Evolutionary conservation across 2,329 filamentous ascomycete genomes (phyloP).

Genomic region (Penicillium concentricum): DNA sequence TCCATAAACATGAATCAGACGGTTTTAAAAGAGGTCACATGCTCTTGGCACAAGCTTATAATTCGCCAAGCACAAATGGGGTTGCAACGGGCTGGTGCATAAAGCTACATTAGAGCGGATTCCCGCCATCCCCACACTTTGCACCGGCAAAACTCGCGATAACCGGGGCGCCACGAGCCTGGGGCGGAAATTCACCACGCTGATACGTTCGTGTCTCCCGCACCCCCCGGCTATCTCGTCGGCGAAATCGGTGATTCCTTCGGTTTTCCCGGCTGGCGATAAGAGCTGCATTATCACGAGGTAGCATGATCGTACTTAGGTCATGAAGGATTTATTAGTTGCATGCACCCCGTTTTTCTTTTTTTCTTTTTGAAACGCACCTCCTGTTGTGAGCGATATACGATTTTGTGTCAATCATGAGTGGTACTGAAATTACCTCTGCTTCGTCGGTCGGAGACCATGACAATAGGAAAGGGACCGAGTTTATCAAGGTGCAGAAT

Average conservation of each 20-base stretch:
- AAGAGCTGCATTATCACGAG: not conserved
- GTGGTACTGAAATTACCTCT: not conserved
- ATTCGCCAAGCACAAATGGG: not conserved
- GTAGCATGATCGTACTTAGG: not conserved
- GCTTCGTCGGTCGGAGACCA: not conserved
- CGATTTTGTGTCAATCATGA: not conserved
- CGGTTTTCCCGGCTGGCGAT: not conserved
- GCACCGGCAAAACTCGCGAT: not conserved
- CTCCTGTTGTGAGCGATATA: not conserved
- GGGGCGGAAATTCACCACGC: not conserved
- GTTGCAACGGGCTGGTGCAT: not conserved
- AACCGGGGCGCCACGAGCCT: not conserved
- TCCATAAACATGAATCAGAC: not conserved
- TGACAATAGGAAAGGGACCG: not conserved
- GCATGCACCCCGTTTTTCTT: not conserved
- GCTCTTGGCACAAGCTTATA: not conserved
- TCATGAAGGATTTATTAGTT: not conserved
- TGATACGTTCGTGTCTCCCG: conserved; percentile 1
- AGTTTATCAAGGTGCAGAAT: conserved; percentile 27
- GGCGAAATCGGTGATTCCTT: not conserved
- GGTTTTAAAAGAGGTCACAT: too few relatives aligned
- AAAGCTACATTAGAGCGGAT: not conserved
- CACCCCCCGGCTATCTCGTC: not conserved
- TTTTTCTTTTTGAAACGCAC: not conserved
- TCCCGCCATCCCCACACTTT: not conserved